Base-by-base conservation (phyloP, 306 rosid genomes). In the Gastrolobium bilobum region DNA sequence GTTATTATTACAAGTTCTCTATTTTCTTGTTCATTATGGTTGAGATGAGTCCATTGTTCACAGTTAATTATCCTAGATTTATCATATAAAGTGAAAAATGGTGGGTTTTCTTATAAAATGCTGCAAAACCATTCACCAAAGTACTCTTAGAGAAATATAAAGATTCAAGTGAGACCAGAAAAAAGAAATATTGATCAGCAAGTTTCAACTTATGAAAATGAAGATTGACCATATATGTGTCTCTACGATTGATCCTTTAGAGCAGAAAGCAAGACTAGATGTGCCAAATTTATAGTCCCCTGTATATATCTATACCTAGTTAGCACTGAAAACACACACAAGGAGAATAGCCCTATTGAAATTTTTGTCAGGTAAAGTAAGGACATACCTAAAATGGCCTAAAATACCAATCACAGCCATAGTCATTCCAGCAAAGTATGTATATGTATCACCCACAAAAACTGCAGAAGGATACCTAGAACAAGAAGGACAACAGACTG, bases 391-490 rank as follows among this genome's bases (percentile, higher is more conserved):
- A 77, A 80, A 95, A 88, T 95, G 98, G 80, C 98, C 99, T 78
- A 95, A 87, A 81, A 95, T 95, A 74, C 99, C 99, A 68, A 83
- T 80, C 53, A 95, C 99, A 38, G 99, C 97, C 99, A 93, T 91
- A 11, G 98, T 93, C 99, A 95, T 95, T 63, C 99, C 99, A 70
- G 99, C 98, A 85, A 93, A 95, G 88, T 95, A 95, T 44, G 99
- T 95, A 81, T 77, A 95, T 0, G 99, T 95, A 84, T 95, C 99
- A 50, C 99, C 99, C 64, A 95, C 99, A 80, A 95, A 95, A 83
- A 86, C 99, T 10, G 97, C 77, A 47, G 99, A 95, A 64, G 99
- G 99, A 86, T 91, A 91, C 99, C 99, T 95, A 62, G 29, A 85
- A 73, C 60, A 53, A 83, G 58, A 84, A 86, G 75, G 72, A 56